Evolutionary conservation across 345 rosid species (phyloP).

Genomic region (Pelargonium nanum): DNA sequence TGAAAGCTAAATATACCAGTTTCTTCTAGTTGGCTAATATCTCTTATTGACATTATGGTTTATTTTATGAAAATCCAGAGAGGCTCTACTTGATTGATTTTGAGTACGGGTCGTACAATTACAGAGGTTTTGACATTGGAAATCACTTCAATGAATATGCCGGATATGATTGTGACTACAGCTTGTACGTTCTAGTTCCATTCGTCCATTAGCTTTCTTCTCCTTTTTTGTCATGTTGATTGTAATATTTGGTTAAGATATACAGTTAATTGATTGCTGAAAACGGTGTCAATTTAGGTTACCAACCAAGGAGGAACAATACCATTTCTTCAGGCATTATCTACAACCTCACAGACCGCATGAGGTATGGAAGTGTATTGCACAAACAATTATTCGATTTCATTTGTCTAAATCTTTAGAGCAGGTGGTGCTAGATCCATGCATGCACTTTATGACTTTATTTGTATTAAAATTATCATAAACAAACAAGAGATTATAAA

Average conservation of each 20-base stretch:
- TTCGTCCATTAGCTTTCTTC: conserved; percentile 5
- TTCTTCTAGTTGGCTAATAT: not conserved
- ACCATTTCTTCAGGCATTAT: conserved; percentile 80
- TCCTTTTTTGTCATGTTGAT: conserved; percentile 2
- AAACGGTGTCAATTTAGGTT: conserved; percentile 33
- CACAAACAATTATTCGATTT: not conserved
- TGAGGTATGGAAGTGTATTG: conserved; percentile 33
- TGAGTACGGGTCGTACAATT: conserved; percentile 88
- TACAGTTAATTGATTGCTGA: not conserved
- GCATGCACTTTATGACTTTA: too few species aligned
- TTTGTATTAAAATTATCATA: too few species aligned
- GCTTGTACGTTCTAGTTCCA: conserved; percentile 38
- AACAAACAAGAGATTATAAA: too few species aligned
- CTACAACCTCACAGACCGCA: conserved; percentile 57
- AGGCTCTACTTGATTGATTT: conserved; percentile 86
- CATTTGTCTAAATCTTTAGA: too few species aligned
- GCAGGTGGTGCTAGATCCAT: not conserved
- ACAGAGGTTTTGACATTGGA: conserved; percentile 89
- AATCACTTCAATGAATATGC: conserved; percentile 94
- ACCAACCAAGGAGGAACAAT: conserved; percentile 76
- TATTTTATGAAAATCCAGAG: conserved; percentile 33
- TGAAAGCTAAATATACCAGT: not conserved
- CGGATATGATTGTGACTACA: conserved; percentile 91
- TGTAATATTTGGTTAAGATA: not conserved
- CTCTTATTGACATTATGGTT: not conserved